phyloP scores from a whole-genome alignment of 2,329 filamentous ascomycete genomes.

The Gaeumannomyces sp. region DNA sequence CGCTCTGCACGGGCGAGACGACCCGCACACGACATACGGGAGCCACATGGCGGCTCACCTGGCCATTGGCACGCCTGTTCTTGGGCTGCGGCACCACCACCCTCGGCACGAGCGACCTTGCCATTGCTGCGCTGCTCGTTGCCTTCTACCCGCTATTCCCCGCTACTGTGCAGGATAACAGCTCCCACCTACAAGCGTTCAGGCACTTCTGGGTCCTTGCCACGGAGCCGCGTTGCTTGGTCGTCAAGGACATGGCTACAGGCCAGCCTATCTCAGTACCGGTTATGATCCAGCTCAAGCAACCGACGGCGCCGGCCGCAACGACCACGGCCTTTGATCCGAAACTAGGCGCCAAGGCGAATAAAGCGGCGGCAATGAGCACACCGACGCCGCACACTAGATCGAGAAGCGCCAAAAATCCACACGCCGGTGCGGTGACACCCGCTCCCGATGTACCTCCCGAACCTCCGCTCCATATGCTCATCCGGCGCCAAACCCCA shows the following conservation, averaged over 20 bases:
- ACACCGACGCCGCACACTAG: neutral
- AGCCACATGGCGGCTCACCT: slow-evolving; percentile 91
- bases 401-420: neutral
- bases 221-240: slow-evolving; percentile 79
- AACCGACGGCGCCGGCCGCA: slow-evolving; percentile 15
- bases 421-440: neutral
- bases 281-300: slow-evolving; percentile 56
- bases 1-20: slow-evolving; percentile 79
- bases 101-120: slow-evolving; percentile 80
- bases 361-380: slow-evolving; percentile 15
- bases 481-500: slow-evolving; percentile 43
- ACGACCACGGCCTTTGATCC: slow-evolving; percentile 29
- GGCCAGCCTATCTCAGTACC: slow-evolving; percentile 71
- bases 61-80: slow-evolving; percentile 84
- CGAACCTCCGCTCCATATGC: slow-evolving; percentile 16
- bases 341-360: slow-evolving; percentile 29
- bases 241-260: slow-evolving; percentile 81
- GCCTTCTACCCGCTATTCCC: slow-evolving; percentile 95
- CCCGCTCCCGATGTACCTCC: neutral
- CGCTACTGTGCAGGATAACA: slow-evolving; percentile 83
- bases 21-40: slow-evolving; percentile 80
- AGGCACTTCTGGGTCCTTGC: slow-evolving; percentile 96
- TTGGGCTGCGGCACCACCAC: slow-evolving; percentile 89
- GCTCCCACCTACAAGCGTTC: slow-evolving; percentile 91
- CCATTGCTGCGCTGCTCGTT: slow-evolving; percentile 77